These are phyloP conservation scores for Phaeosphaeria sp. DNA, from an alignment of 2,329 filamentous ascomycete species.

Conservation along the genomic window DNA sequence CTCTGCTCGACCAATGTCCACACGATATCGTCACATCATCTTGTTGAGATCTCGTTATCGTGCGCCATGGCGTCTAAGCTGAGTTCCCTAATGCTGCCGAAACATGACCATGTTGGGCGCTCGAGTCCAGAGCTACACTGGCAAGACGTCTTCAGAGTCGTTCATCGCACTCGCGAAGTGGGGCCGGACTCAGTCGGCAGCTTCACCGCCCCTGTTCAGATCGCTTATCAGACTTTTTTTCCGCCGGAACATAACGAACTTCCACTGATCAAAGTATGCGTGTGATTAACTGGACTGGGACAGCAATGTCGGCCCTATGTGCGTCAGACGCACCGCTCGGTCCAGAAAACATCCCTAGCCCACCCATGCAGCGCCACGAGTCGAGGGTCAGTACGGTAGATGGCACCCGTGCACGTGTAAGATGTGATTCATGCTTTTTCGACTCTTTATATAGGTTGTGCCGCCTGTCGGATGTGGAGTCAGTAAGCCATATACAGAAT, in stretches of 20 bases:
- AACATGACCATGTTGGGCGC: neutral
- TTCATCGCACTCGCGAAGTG: neutral
- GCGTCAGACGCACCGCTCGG: neutral
- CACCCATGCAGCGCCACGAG: slow-evolving; percentile 1
- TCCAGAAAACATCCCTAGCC: neutral
- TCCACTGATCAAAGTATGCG: neutral
- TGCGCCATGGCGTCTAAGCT: slow-evolving; percentile 6
- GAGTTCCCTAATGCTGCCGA: neutral
- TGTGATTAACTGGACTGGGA: neutral
- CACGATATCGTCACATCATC: neutral
- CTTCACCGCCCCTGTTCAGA: neutral
- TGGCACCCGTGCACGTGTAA: neutral
- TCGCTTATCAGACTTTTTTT: slow-evolving; percentile 1
- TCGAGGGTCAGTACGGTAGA: neutral
- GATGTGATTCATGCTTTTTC: neutral
- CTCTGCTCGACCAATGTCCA: neutral
- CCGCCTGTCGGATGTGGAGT: neutral
- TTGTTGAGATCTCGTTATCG: slow-evolving; percentile 7
- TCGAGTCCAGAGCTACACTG: neutral
- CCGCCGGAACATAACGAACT: neutral
- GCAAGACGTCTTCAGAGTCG: neutral
- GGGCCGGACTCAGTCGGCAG: neutral
- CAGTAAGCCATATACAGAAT: neutral
- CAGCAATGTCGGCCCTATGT: neutral
- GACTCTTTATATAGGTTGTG: neutral